A percentile compares a stretch with the other conserved stretches of the same genome.
Conservation (phyloP, 805 yeast genomes). For the Saturnispora galanensis region DNA sequence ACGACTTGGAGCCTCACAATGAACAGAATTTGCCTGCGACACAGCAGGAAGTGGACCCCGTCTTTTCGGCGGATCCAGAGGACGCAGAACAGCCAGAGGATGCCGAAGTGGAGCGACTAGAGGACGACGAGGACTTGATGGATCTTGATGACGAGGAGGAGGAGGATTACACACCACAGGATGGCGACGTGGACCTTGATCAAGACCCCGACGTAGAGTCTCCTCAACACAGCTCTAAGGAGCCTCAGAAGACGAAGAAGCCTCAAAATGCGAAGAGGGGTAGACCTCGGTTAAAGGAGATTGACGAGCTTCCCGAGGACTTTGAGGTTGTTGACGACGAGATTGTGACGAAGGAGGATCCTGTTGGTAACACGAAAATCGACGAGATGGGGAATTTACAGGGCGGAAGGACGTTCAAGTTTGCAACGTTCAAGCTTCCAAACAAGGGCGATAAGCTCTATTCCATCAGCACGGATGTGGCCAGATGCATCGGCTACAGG, state of each 20-base stretch:
- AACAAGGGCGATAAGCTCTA: conserved; percentile 64
- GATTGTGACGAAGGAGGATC: conserved; percentile 65
- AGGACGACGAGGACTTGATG: conserved; percentile 16
- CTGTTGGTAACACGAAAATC: conserved; percentile 68
- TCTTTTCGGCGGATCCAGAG: neutral
- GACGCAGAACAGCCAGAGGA: conserved; percentile 12
- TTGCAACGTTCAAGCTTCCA: conserved; percentile 53
- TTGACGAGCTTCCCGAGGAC: conserved; percentile 7
- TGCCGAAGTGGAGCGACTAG: conserved; percentile 17
- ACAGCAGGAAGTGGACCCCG: neutral
- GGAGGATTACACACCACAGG: conserved; percentile 18
- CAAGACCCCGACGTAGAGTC: neutral
- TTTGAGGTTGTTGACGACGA: conserved; percentile 63
- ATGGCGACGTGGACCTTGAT: conserved; percentile 15
- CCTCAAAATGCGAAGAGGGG: conserved; percentile 14
- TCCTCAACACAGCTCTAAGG: neutral
- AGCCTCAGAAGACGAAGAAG: conserved; percentile 1
- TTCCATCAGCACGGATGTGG: conserved; percentile 94
- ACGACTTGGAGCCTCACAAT: neutral
- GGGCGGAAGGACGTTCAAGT: conserved; percentile 68
- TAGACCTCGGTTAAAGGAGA: conserved; percentile 9
- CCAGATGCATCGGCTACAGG: conserved; percentile 87
- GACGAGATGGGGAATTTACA: conserved; percentile 53
- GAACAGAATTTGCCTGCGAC: neutral
- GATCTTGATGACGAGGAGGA: conserved; percentile 14